Percentiles rank a stretch among this genome's conserved stretches.
Evolutionary conservation across 768 basidiomycete species (phyloP).

Genomic region (Xerocomellus intermedius): DNA sequence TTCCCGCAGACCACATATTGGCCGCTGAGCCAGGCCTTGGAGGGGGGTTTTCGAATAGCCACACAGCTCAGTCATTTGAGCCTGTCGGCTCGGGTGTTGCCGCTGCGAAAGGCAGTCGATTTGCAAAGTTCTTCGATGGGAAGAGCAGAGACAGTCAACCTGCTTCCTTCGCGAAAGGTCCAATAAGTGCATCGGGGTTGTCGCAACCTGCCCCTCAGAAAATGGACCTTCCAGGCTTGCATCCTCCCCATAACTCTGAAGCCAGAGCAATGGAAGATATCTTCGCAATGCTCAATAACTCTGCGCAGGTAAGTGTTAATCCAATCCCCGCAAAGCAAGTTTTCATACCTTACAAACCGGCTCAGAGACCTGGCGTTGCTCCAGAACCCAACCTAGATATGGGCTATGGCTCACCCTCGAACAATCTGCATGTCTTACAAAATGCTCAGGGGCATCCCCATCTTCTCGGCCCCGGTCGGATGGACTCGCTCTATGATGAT

Average conservation of each 20-base stretch:
- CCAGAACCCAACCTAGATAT: conserved; percentile 27
- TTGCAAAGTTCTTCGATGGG: conserved; percentile 86
- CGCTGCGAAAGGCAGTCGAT: conserved; percentile 71
- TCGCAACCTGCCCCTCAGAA: conserved; percentile 49
- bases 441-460: conserved; percentile 43
- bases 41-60: conserved; percentile 15
- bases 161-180: conserved; percentile 36
- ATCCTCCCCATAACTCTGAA: conserved; percentile 42
- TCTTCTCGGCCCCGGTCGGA: conserved; percentile 43
- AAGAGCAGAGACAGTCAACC: conserved; percentile 49
- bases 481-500: conserved; percentile 74
- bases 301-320: conserved; percentile 58
- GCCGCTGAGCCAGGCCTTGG: conserved; percentile 16
- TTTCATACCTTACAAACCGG: conserved; percentile 21
- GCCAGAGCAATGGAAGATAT: conserved; percentile 74
- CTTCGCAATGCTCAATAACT: conserved; percentile 76
- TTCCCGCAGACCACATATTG: conserved; percentile 22
- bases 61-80: conserved; percentile 23
- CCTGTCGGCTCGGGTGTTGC: conserved; percentile 45
- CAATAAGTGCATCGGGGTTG: conserved; percentile 40
- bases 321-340: not conserved
- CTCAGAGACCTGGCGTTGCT: conserved; percentile 26
- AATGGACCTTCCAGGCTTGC: conserved; percentile 40
- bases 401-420: conserved; percentile 22
- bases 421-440: conserved; percentile 39